Evolutionary conservation across 129 eudicot species (phyloP).

Genomic region (Artemisia annua): DNA sequence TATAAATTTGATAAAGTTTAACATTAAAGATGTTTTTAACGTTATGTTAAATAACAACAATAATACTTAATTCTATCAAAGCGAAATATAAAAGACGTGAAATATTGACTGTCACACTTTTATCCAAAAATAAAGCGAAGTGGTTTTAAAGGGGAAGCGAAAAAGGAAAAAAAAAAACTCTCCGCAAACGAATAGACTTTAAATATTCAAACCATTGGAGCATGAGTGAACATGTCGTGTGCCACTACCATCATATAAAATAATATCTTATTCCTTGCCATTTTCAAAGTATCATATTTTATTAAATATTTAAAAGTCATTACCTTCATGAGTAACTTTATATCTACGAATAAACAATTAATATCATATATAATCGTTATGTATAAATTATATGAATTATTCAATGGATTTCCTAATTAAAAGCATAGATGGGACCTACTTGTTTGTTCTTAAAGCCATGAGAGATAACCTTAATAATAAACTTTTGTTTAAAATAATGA

Average conservation of each 20-base stretch:
- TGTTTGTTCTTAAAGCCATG: constrained; percentile 30
- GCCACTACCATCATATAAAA: constrained; percentile 49
- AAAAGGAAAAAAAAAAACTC: too few relatives aligned
- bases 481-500: neutral
- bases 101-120: too few relatives aligned
- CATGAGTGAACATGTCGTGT: constrained; percentile 75
- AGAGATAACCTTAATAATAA: constrained; percentile 37
- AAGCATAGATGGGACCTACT: constrained; percentile 49
- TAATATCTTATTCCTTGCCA: constrained; percentile 28
- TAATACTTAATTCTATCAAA: too few relatives aligned
- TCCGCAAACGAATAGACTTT: too few relatives aligned
- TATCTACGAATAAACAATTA: constrained; percentile 34
- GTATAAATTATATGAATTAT: constrained; percentile 15
- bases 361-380: constrained; percentile 21
- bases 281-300: constrained; percentile 27
- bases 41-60: too few relatives aligned
- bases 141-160: too few relatives aligned
- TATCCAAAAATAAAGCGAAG: too few relatives aligned
- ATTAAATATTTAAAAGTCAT: neutral
- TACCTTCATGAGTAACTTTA: constrained; percentile 32
- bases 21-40: too few relatives aligned
- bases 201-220: constrained; percentile 23
- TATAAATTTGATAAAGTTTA: too few relatives aligned
- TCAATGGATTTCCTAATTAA: constrained; percentile 33
- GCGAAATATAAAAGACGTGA: too few relatives aligned